Evolutionary conservation across 176 grass and related monocot genomes (phyloP), one percentile per base, ranked within the genome.

Genomic region (Ensete ventricosum): DNA sequence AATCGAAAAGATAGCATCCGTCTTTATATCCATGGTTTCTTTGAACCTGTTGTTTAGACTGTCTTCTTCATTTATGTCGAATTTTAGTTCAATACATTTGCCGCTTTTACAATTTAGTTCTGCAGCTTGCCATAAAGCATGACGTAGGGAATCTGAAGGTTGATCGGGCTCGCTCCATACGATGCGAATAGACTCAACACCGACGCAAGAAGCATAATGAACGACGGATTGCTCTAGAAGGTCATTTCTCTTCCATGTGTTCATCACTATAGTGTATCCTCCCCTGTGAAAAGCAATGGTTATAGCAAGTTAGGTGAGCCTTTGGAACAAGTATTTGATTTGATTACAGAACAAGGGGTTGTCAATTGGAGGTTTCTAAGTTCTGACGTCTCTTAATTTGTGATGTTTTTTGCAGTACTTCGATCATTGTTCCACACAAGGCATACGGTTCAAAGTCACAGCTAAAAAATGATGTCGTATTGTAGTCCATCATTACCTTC

Each of bases 111-210:
- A 74, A 16, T 64, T 77, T 24, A 50, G 52, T 75, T 49, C 54
- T 25, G 50, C 77, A 21, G 73, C 27, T 63, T 58, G 65, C 14
- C 50, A 82, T 58, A 85, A 21, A 65, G 73, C 54, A 13, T 53
- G 48, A 70, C 66, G 84, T 24, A 99, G 73, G 16, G 52, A 53
- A 50, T 89, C 82, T 2, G 88, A 67, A 26, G 95, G 90, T 10
- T 66, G 81, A 73, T 79, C 68, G 8, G 88, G 90, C 73, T 99
- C 90, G 71, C 95, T 99, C 95, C 95, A 99, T 17, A 94, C 90
- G 49, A 99, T 24, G 76, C 82, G 88, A 77, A 99, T 84, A 17
- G 86, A 78, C 69, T 89, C 73, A 0, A 89, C 95, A 57, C 84
- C 82, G 9, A n/a, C 57, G 82, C 95, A 99, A 21, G 76, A 76